Percentiles rank a stretch among this genome's conserved stretches.
Conservation (phyloP, 768 basidiomycete genomes). For the Lactarius sp. region DNA sequence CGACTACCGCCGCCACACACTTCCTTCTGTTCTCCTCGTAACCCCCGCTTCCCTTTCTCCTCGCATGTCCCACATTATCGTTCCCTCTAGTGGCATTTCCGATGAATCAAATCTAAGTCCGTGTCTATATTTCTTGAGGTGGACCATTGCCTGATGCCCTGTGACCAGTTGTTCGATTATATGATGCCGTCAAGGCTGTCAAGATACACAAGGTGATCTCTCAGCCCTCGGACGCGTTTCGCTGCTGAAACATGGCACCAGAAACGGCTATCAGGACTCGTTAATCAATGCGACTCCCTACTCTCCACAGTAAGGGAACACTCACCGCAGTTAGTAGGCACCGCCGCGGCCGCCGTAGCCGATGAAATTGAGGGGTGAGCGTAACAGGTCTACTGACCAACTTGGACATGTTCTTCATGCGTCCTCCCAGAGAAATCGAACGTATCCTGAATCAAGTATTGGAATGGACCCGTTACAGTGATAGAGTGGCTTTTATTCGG, state of each 20-base stretch:
- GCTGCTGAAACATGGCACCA: not conserved
- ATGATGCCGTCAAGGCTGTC: slow-evolving; percentile 4
- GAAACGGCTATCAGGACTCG: not conserved
- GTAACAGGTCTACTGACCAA: not conserved
- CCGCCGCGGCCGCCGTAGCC: not conserved
- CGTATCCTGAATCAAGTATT: not conserved
- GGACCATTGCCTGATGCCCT: not conserved
- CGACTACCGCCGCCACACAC: not conserved
- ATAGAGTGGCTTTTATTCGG: slow-evolving; percentile 29
- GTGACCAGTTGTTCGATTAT: slow-evolving; percentile 4
- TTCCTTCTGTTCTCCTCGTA: not conserved
- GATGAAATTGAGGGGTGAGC: slow-evolving; percentile 15
- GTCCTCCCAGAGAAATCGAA: slow-evolving; percentile 6
- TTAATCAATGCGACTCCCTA: not conserved
- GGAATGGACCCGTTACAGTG: not conserved
- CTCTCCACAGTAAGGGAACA: slow-evolving; percentile 13
- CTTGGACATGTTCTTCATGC: not conserved
- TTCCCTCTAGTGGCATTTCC: not conserved
- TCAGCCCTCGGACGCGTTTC: not conserved
- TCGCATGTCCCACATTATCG: slow-evolving; percentile 2
- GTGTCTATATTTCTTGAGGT: not conserved
- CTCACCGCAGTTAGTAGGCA: not conserved
- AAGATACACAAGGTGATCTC: slow-evolving; percentile 9
- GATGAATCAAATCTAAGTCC: slow-evolving; percentile 5
- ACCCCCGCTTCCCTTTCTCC: not conserved